Evolutionary conservation across 2,329 filamentous ascomycete genomes (phyloP).

Genomic region (Colletotrichum paranaense): DNA sequence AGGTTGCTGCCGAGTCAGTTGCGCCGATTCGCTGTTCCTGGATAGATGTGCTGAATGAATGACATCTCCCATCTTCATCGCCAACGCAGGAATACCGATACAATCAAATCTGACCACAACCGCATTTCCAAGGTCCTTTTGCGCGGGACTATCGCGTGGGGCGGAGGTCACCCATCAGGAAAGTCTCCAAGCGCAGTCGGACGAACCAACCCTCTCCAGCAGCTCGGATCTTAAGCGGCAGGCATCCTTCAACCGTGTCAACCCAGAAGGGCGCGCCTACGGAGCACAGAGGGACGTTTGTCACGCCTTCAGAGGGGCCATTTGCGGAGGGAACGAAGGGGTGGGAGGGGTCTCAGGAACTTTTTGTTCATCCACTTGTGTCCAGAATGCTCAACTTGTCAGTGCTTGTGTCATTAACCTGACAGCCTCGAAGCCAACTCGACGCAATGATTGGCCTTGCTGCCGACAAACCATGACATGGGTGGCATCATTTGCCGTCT

Average conservation of each 20-base stretch:
- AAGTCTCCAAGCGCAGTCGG: slow-evolving; percentile 2
- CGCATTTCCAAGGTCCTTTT: slow-evolving; percentile 12
- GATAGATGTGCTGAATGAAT: neutral
- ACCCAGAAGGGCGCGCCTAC: neutral
- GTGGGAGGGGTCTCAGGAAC: slow-evolving; percentile 3
- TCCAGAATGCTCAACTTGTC: neutral
- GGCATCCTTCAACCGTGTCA: neutral
- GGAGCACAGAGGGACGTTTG: slow-evolving; percentile 4
- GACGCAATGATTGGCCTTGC: slow-evolving; percentile 7
- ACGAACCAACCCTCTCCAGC: slow-evolving; percentile 12
- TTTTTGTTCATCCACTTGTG: slow-evolving; percentile 15
- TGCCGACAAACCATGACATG: neutral
- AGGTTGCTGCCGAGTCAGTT: slow-evolving; percentile 23
- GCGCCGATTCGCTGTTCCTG: neutral
- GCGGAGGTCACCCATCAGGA: slow-evolving; percentile 3
- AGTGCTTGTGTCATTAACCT: slow-evolving; percentile 24
- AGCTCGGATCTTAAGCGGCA: slow-evolving; percentile 10
- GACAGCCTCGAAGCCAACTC: slow-evolving; percentile 8
- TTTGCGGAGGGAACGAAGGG: slow-evolving; percentile 4
- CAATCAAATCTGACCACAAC: neutral
- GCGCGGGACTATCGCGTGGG: neutral
- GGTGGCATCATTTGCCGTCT: slow-evolving; percentile 16
- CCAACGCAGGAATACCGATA: neutral
- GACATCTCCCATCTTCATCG: neutral
- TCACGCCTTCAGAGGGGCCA: neutral